These are phyloP conservation scores for Drechslerella dactyloides DNA, from an alignment of 2,329 filamentous ascomycete genomes.

Conservation along the genomic window DNA sequence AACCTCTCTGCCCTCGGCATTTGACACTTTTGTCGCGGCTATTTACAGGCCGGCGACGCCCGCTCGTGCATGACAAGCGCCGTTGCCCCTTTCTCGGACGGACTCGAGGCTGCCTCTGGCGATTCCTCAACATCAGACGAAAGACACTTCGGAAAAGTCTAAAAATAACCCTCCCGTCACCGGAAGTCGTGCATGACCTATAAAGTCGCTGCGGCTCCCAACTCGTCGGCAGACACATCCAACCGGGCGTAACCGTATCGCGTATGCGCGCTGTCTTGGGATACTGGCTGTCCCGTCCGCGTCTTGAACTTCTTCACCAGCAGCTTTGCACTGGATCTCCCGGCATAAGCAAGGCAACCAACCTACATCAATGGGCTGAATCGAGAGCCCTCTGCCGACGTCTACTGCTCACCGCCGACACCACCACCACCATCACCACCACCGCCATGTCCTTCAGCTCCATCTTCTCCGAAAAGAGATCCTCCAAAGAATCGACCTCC, in stretches of 20 bases:
- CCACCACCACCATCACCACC: constrained; percentile 8
- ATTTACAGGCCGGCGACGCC: constrained; percentile 36
- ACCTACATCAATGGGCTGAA: constrained; percentile 47
- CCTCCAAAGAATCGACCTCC: constrained; percentile 46
- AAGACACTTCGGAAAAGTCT: constrained; percentile 13
- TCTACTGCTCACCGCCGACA: constrained; percentile 47
- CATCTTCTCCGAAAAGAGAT: constrained; percentile 49
- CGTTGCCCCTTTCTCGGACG: constrained; percentile 46
- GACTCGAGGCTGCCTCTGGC: constrained; percentile 28
- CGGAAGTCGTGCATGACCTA: constrained; percentile 17
- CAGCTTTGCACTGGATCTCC: constrained; percentile 32
- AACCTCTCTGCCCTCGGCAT: constrained; percentile 13
- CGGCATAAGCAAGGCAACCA: not conserved
- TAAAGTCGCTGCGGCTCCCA: constrained; percentile 14
- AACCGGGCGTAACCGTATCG: not conserved
- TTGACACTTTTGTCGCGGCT: constrained; percentile 35
- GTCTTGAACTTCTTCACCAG: constrained; percentile 4
- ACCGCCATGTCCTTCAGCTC: constrained; percentile 50
- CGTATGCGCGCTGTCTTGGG: constrained; percentile 32
- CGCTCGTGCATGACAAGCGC: constrained; percentile 48
- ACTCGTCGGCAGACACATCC: not conserved
- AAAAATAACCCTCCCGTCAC: constrained; percentile 21
- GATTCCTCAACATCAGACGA: constrained; percentile 40
- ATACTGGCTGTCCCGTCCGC: constrained; percentile 37
- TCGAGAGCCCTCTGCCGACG: constrained; percentile 23